phyloP scores from a whole-genome alignment of 805 yeast species.

The Yarrowia deformans region DNA sequence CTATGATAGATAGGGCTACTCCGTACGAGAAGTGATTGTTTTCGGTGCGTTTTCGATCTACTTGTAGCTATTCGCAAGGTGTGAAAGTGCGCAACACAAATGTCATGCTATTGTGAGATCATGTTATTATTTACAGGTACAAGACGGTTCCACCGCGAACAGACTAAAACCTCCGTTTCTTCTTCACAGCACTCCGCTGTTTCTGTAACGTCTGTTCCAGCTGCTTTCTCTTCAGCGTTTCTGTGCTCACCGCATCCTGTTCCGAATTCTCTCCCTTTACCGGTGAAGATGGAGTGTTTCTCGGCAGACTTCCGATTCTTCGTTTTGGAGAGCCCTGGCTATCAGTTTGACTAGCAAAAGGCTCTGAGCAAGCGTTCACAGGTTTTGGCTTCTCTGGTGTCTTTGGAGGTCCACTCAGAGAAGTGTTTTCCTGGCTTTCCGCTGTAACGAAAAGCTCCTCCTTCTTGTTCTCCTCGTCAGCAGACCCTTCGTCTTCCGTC shows the following conservation, averaged over 20 bases:
- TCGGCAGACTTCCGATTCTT: slow-evolving; percentile 20
- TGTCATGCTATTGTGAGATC: background rate
- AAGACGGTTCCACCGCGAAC: no score
- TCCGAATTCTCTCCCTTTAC: background rate
- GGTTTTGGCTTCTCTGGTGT: slow-evolving; percentile 1
- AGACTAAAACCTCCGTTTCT: slow-evolving; percentile 16
- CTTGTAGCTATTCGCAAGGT: no score
- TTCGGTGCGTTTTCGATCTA: no score
- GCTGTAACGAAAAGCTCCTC: background rate
- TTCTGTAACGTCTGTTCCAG: slow-evolving; percentile 13
- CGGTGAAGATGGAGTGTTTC: slow-evolving; percentile 6
- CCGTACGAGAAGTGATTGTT: no score
- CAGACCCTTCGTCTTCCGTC: slow-evolving; percentile 11
- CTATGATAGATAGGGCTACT: no score
- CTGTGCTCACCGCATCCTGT: background rate
- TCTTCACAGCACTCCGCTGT: slow-evolving; percentile 3
- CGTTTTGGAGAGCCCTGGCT: slow-evolving; percentile 20
- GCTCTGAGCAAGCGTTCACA: background rate
- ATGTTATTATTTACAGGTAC: background rate
- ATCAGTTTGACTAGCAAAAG: background rate
- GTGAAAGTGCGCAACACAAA: no score
- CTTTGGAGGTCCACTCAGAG: background rate
- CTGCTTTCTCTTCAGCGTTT: slow-evolving; percentile 11
- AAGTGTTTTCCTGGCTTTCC: background rate
- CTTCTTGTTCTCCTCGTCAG: background rate